A percentile compares a stretch with the other conserved stretches of the same genome.
Conservation (phyloP, 306 rosid species). For the Trichosanthes cucumerina region DNA sequence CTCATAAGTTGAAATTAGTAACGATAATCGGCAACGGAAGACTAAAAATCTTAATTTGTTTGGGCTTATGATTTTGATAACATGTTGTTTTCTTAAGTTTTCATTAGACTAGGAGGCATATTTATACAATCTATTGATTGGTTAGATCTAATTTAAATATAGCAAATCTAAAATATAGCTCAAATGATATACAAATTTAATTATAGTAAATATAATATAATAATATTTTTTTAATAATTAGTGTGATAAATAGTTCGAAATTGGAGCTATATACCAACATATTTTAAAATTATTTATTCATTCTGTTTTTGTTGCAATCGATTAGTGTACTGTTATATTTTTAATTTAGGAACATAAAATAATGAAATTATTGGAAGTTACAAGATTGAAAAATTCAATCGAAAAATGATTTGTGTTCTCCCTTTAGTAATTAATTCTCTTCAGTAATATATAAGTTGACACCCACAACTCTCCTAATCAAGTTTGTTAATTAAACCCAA, state of each 20-base stretch:
- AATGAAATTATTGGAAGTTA: not conserved
- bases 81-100: too few species aligned
- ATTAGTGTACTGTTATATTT: not conserved
- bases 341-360: not conserved
- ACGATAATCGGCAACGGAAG: too few species aligned
- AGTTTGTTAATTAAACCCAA: not conserved
- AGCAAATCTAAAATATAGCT: too few species aligned
- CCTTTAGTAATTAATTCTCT: not conserved
- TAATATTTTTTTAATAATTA: too few species aligned
- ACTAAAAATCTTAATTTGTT: too few species aligned
- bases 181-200: too few species aligned
- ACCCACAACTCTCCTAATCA: not conserved
- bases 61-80: too few species aligned
- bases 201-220: too few species aligned
- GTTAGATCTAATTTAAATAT: too few species aligned
- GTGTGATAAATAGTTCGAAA: not conserved
- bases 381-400: not conserved
- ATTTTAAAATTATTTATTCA: not conserved
- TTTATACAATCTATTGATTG: too few species aligned
- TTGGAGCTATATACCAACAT: not conserved
- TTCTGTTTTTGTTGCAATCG: not conserved
- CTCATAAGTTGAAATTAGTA: too few species aligned
- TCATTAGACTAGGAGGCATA: too few species aligned
- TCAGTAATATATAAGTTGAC: not conserved
- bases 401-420: not conserved